A percentile compares a stretch with the other conserved stretches of the same genome.
These are phyloP conservation scores for Aspergillus conjunctus DNA, from an alignment of 495 filamentous ascomycete genomes.

Conservation along the genomic window DNA sequence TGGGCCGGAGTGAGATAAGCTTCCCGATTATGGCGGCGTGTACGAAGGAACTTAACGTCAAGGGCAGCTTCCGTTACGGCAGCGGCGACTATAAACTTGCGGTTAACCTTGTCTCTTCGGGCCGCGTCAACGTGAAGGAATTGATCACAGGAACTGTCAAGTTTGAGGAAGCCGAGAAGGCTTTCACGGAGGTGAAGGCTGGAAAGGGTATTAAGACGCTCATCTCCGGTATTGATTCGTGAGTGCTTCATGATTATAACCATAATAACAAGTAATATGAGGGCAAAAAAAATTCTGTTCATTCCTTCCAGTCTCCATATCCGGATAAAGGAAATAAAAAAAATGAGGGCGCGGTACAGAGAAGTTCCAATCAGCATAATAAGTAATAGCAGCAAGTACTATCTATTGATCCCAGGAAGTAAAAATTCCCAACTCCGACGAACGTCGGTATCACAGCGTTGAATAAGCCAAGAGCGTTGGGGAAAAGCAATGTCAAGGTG, in stretches of 20 bases:
- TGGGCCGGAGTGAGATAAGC: slow-evolving; percentile 57
- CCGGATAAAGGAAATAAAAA: no score
- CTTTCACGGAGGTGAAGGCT: slow-evolving; percentile 50
- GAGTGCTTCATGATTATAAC: slow-evolving; percentile 11
- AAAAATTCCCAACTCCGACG: neutral
- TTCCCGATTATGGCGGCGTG: slow-evolving; percentile 61
- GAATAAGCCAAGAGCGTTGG: neutral
- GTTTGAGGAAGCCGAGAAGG: slow-evolving; percentile 56
- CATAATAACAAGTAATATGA: slow-evolving; percentile 5
- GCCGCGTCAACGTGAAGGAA: slow-evolving; percentile 53
- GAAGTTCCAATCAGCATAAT: neutral
- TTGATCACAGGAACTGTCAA: slow-evolving; percentile 56
- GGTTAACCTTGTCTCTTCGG: slow-evolving; percentile 51
- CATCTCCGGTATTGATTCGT: slow-evolving; percentile 42
- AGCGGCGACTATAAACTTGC: slow-evolving; percentile 59
- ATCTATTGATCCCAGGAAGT: neutral
- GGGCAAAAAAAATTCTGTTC: slow-evolving; percentile 12
- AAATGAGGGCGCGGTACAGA: no score
- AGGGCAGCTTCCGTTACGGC: slow-evolving; percentile 57
- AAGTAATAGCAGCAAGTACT: neutral
- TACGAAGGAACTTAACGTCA: slow-evolving; percentile 55
- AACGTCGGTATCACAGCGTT: neutral
- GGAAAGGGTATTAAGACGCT: slow-evolving; percentile 54
- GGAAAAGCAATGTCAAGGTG: neutral
- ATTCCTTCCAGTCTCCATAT: neutral